Percentiles rank a stretch among this genome's conserved stretches.
Conservation (phyloP, 2,329 filamentous ascomycete species). For the Neopestalotiopsis sp. region DNA sequence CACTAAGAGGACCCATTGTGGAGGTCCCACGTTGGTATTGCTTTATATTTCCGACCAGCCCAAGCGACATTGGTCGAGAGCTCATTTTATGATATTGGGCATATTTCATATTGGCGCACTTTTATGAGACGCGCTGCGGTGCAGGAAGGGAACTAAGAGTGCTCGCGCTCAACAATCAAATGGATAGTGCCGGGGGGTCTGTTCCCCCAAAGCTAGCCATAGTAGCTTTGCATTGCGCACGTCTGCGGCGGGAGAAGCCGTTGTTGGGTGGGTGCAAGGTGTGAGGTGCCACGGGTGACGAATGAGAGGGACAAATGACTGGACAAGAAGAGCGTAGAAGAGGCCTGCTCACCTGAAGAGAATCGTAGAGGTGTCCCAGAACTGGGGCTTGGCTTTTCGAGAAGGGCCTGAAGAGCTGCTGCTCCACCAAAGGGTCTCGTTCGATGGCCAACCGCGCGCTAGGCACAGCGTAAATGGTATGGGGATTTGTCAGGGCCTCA, state of each 20-base stretch:
- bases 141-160: no score
- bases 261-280: not conserved
- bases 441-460: conserved; percentile 18
- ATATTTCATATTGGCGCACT: conserved; percentile 2
- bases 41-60: conserved; percentile 13
- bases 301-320: conserved; percentile 14
- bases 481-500: conserved; percentile 8
- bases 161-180: not conserved
- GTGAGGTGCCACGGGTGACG: conserved; percentile 12
- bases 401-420: not conserved
- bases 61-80: conserved; percentile 9
- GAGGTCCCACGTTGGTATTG: not conserved
- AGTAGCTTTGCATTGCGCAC: not conserved
- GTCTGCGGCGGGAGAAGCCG: not conserved
- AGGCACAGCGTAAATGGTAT: conserved; percentile 8
- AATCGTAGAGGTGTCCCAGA: not conserved
- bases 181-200: not conserved
- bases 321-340: not conserved
- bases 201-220: no score
- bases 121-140: not conserved
- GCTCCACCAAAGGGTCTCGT: conserved; percentile 11
- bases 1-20: conserved; percentile 5
- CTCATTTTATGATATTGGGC: conserved; percentile 5
- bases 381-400: conserved; percentile 16
- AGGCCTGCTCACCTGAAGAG: conserved; percentile 19